Evolutionary conservation across 2,329 filamentous ascomycete genomes (phyloP).

Genomic region (Xylaria sp.): DNA sequence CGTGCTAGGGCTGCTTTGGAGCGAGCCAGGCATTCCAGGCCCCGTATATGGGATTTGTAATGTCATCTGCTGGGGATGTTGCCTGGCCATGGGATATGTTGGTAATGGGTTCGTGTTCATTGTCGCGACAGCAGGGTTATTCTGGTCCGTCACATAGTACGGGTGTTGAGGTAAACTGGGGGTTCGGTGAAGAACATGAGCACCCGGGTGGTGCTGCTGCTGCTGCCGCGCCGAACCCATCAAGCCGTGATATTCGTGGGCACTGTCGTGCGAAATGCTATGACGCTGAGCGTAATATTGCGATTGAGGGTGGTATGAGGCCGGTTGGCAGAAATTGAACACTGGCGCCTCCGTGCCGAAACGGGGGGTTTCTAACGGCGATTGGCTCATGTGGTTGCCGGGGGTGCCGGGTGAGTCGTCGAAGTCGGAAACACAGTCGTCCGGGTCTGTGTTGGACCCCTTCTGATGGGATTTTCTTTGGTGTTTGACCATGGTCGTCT

Average conservation of each 20-base stretch:
- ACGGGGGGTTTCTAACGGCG: too few relatives aligned
- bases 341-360: too few relatives aligned
- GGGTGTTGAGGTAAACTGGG: constrained; percentile 47
- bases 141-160: constrained; percentile 64
- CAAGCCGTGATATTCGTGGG: constrained; percentile 49
- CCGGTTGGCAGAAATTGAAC: constrained; percentile 56
- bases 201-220: constrained; percentile 47
- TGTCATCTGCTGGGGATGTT: constrained; percentile 48
- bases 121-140: constrained; percentile 63
- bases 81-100: constrained; percentile 56
- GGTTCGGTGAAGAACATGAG: constrained; percentile 54
- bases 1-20: constrained; percentile 61
- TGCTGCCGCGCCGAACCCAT: constrained; percentile 49
- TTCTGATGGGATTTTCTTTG: constrained; percentile 64
- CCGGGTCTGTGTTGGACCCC: constrained; percentile 58
- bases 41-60: constrained; percentile 56
- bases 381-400: not conserved
- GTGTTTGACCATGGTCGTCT: constrained; percentile 72
- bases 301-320: constrained; percentile 48
- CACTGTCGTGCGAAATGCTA: constrained; percentile 48
- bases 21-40: constrained; percentile 50
- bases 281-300: constrained; percentile 49
- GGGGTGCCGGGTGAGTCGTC: constrained; percentile 64
- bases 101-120: constrained; percentile 58
- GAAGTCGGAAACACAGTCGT: constrained; percentile 60